Evolutionary conservation across 768 basidiomycete species (phyloP).

Genomic region (Xerocomellus dryophilus): DNA sequence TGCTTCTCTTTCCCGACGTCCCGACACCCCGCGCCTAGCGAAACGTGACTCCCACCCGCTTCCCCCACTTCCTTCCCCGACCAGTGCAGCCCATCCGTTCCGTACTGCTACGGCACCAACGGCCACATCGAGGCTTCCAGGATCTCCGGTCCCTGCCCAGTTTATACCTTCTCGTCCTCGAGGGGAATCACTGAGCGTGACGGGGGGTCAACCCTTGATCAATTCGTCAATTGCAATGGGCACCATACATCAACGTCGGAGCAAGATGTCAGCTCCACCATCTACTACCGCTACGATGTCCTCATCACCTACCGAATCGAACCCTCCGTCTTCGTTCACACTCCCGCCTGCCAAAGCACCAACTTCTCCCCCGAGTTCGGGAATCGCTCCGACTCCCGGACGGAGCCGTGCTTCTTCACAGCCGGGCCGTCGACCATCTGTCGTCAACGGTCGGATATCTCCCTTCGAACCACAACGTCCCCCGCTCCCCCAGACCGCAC

Average conservation of each 20-base stretch:
- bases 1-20: constrained; percentile 29
- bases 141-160: constrained; percentile 46
- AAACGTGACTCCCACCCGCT: constrained; percentile 62
- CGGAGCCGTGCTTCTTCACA: constrained; percentile 74
- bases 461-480: constrained; percentile 50
- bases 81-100: constrained; percentile 30
- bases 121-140: constrained; percentile 37
- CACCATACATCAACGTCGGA: constrained; percentile 65
- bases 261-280: constrained; percentile 62
- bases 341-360: constrained; percentile 27
- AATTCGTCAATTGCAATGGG: constrained; percentile 59
- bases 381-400: constrained; percentile 35
- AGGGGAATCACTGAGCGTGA: constrained; percentile 46
- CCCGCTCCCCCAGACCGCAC: constrained; percentile 45
- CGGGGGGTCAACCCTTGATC: constrained; percentile 43
- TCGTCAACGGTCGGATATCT: constrained; percentile 49
- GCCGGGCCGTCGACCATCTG: constrained; percentile 66
- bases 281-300: constrained; percentile 24
- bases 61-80: constrained; percentile 60
- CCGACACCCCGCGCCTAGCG: constrained; percentile 42
- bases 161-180: constrained; percentile 50
- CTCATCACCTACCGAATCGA: constrained; percentile 39
- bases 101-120: constrained; percentile 24
- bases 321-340: constrained; percentile 36
- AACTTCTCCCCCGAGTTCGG: constrained; percentile 41